Evolutionary conservation across 1,284 basidiomycete genomes (phyloP).

Genomic region (Rhizopogon hawkerae): DNA sequence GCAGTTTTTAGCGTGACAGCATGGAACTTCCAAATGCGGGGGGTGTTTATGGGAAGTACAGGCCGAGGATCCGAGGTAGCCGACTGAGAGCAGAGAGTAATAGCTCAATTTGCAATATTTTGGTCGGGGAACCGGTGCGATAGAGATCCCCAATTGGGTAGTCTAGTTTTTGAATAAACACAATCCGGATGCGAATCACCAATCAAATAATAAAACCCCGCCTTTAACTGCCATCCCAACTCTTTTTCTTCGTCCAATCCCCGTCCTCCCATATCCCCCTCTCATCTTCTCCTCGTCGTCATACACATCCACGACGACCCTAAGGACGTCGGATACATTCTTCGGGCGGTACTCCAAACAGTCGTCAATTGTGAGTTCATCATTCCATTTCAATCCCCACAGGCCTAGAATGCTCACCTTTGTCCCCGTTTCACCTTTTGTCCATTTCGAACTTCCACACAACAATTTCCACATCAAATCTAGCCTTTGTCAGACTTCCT

Average conservation of each 20-base stretch:
- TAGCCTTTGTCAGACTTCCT: not conserved
- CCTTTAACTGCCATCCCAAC: constrained; percentile 13
- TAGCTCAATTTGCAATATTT: constrained; percentile 25
- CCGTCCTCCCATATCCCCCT: constrained; percentile 10
- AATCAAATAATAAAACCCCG: constrained; percentile 32
- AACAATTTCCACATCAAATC: constrained; percentile 4
- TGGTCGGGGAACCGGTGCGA: constrained; percentile 23
- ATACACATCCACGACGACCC: not conserved
- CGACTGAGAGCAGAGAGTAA: constrained; percentile 24
- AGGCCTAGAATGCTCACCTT: constrained; percentile 1
- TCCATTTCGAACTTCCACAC: constrained; percentile 2
- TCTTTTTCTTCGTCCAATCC: constrained; percentile 16
- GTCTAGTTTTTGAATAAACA: constrained; percentile 14
- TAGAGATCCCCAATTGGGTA: constrained; percentile 7
- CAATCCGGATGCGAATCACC: constrained; percentile 24
- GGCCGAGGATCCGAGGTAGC: constrained; percentile 28
- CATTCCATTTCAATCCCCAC: constrained; percentile 12
- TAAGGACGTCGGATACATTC: not conserved
- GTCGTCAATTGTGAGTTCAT: constrained; percentile 11
- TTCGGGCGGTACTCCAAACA: constrained; percentile 1
- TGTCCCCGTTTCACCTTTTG: constrained; percentile 18
- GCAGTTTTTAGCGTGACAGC: constrained; percentile 18
- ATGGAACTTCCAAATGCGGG: constrained; percentile 16
- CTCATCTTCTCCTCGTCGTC: not conserved
- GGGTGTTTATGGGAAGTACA: not conserved